Evolutionary conservation across 169 alveolate species (phyloP), one percentile per base, ranked within the genome.

Genomic region (Plasmodium fragile): DNA sequence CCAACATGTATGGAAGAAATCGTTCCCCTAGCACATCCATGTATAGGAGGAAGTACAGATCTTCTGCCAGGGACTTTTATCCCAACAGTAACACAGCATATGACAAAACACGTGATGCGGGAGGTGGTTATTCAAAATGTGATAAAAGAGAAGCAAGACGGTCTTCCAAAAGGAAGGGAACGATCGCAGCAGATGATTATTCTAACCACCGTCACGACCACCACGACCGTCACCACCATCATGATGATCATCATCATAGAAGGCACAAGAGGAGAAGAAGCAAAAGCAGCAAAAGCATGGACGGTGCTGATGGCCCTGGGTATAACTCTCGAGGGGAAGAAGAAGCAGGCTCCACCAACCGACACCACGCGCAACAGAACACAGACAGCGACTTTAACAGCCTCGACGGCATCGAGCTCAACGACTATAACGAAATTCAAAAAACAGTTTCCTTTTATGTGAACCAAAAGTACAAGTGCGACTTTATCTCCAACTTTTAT

Each of bases 381-480:
- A 25, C 32, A 6, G 36, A 28, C 16, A 65, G 75, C 36, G 75
- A 65, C n/a, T 65, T 65, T 5, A 65, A 65, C 36, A 65, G 75
- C 39, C 4, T 65, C n/a, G 75, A 65, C 30, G 75, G 11, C n/a
- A 28, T 65, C 16, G 75, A 65, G n/a, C 36, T 65, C 13, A 65
- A 65, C 36, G 75, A 65, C 11, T 65, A 65, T n/a, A 65, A 65
- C 22, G 75, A 65, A 0, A 65, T 65, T 16, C 75, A 85, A 85
- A 75, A 69, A 43, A 75, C 69, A 4, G 80, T 85, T 0, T 69
- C 93, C 11, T 85, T 85, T 53, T 85, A 85, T 11, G 85, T 85
- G 0, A 85, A 85, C 49, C 93, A 85, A 32, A 85, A 85, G 65
- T 85, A 85, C 25, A 85, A 85, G 43, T 85, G 93, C 13, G 85